phyloP scores from a whole-genome alignment of 148 eudicot species.

The Salicornia ramosissima region DNA sequence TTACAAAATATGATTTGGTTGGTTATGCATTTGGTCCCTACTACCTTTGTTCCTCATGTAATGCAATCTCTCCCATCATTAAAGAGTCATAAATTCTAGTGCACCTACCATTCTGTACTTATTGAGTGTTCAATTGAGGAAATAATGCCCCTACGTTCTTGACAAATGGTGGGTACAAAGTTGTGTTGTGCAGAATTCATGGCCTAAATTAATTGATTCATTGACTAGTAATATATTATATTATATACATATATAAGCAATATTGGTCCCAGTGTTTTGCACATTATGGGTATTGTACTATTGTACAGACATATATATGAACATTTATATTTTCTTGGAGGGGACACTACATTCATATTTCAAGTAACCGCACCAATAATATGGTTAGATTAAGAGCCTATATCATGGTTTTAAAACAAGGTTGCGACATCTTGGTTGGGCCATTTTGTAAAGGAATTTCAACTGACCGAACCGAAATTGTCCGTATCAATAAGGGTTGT shows the following conservation, averaged over 20 bases:
- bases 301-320: too few relatives aligned
- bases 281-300: not conserved
- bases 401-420: too few relatives aligned
- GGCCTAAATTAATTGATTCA: not conserved
- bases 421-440: too few relatives aligned
- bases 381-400: too few relatives aligned
- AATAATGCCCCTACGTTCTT: not conserved
- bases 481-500: too few relatives aligned
- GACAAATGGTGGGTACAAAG: not conserved
- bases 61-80: conserved; percentile 9
- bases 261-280: not conserved
- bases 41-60: conserved; percentile 6
- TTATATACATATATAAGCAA: not conserved
- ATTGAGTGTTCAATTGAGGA: conserved; percentile 17
- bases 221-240: not conserved
- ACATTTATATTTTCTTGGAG: not conserved
- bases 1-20: conserved; percentile 8
- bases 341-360: not conserved
- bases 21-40: not conserved
- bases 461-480: too few relatives aligned
- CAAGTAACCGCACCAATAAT: too few relatives aligned
- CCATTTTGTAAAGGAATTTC: too few relatives aligned
- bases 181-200: not conserved
- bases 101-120: conserved; percentile 2
- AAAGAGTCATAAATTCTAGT: conserved; percentile 6